A percentile compares a stretch with the other conserved stretches of the same genome.
Evolutionary conservation across 805 yeast species (phyloP).

Genomic region (Clavispora asparagi): DNA sequence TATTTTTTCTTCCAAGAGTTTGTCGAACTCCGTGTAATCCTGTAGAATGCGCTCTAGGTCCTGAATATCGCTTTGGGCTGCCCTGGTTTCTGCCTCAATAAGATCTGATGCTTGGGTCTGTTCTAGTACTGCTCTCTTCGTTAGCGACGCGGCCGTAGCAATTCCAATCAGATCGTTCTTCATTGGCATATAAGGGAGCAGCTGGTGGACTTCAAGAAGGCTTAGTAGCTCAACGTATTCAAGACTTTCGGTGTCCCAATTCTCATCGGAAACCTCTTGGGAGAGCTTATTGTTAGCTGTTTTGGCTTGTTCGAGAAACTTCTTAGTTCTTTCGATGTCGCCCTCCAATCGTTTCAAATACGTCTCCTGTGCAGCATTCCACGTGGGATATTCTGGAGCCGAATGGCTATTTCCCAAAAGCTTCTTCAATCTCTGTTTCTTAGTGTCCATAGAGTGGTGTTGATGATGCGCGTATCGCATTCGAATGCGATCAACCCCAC

Average conservation of each 20-base stretch:
- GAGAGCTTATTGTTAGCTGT: conserved; percentile 8
- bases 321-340: conserved; percentile 12
- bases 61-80: background rate
- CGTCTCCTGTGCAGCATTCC: conserved; percentile 6
- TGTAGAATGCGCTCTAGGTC: background rate
- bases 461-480: background rate
- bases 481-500: background rate
- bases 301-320: conserved; percentile 11
- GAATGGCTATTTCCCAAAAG: background rate
- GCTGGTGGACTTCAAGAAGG: conserved; percentile 9
- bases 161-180: conserved; percentile 19
- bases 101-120: conserved; percentile 5
- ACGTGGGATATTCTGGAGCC: background rate
- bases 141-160: conserved; percentile 13
- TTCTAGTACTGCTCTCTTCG: conserved; percentile 9
- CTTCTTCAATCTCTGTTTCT: background rate
- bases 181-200: conserved; percentile 12
- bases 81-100: conserved; percentile 1
- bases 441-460: background rate
- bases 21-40: conserved; percentile 9
- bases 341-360: conserved; percentile 8
- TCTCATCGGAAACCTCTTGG: background rate
- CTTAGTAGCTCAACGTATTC: conserved; percentile 9
- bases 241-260: conserved; percentile 1
- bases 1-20: conserved; percentile 2